Evolutionary conservation across 139 green algal species (phyloP).

Genomic region (Chlorella sp.): DNA sequence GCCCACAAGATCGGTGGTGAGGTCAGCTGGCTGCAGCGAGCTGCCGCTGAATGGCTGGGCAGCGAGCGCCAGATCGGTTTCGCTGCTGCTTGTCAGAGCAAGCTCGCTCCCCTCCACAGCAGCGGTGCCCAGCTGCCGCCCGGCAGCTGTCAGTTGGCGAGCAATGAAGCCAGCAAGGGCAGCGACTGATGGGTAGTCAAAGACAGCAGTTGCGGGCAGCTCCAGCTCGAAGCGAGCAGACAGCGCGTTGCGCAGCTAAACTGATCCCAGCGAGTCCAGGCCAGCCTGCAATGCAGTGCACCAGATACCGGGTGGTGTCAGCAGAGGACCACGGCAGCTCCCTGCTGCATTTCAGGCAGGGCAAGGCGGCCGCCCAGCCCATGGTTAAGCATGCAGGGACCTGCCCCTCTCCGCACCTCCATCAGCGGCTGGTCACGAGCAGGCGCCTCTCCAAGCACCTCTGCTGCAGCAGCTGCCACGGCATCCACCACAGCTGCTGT

Average conservation of each 20-base stretch:
- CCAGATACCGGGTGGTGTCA: too few species aligned
- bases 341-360: too few species aligned
- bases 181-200: constrained; percentile 64
- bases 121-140: neutral
- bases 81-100: too few species aligned
- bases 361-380: too few species aligned
- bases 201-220: constrained; percentile 50
- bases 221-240: constrained; percentile 25
- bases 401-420: constrained; percentile 27
- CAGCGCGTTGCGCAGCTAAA: constrained; percentile 57
- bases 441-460: constrained; percentile 33
- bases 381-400: too few species aligned
- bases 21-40: neutral
- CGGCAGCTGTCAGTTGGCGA: neutral
- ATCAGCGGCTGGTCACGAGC: constrained; percentile 68
- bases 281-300: constrained; percentile 43
- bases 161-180: constrained; percentile 48
- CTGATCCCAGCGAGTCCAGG: constrained; percentile 72
- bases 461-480: constrained; percentile 2
- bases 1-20: constrained; percentile 6
- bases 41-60: neutral
- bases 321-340: too few species aligned
- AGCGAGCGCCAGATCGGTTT: neutral
- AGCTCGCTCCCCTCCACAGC: neutral
- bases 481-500: neutral